phyloP scores from a whole-genome alignment of 2,329 filamentous ascomycete species.

The Triangularia verruculosa region DNA sequence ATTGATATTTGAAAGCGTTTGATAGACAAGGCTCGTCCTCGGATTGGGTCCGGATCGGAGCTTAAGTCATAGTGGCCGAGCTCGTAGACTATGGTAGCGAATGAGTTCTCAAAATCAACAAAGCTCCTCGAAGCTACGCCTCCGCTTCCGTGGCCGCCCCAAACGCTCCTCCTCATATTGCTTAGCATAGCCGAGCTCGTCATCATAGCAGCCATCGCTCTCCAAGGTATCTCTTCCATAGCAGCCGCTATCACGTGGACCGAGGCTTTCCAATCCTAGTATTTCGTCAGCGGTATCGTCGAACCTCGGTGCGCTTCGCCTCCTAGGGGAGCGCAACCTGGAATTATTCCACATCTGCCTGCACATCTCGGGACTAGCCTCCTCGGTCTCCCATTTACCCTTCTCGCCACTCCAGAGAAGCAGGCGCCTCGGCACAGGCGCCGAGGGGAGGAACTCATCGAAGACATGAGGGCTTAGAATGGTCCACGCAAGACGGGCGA shows the following conservation, averaged over 20 bases:
- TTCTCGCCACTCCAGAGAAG: constrained; percentile 3
- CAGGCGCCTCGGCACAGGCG: constrained; percentile 1
- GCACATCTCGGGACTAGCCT: constrained; percentile 5
- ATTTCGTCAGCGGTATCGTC: constrained; percentile 4
- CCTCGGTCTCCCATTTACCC: neutral
- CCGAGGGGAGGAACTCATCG: constrained; percentile 1
- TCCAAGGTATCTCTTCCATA: neutral
- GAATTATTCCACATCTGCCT: constrained; percentile 3
- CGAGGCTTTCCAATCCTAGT: neutral
- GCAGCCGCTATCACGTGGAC: neutral
- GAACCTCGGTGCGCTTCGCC: constrained; percentile 1
- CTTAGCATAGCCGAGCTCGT: neutral
- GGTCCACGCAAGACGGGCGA: constrained; percentile 5
- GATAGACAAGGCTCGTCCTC: too few species aligned
- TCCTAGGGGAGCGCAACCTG: constrained; percentile 3
- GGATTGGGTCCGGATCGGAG: too few species aligned
- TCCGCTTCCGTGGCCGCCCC: constrained; percentile 3
- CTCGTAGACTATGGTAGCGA: too few species aligned
- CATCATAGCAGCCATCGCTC: neutral
- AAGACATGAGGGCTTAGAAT: constrained; percentile 1
- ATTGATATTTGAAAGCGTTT: too few species aligned
- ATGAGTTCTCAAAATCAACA: too few species aligned
- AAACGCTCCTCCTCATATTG: neutral
- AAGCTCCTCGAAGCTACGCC: neutral
- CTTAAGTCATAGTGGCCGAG: too few species aligned